Base-by-base conservation (phyloP, 2,329 filamentous ascomycete species). In the Fusarium mexicanum region DNA sequence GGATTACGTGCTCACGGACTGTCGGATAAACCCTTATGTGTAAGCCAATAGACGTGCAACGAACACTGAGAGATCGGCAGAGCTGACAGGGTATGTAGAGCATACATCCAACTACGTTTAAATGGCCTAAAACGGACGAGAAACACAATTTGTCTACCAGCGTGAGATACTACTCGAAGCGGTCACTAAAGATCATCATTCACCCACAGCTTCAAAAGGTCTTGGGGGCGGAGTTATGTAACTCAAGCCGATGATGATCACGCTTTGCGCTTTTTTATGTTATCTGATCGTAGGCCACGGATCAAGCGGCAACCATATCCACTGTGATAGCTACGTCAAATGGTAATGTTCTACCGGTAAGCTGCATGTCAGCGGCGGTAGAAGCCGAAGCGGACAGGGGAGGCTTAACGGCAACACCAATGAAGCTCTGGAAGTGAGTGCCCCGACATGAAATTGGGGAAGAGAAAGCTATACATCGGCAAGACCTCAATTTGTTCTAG, bases 381-480 rank as follows among this genome's bases (percentile, higher is more conserved):
- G 20, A 26, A 53, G n/a, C 33, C 50, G 8, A 37, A 6, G 9
- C 18, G 8, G 17, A 20, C 13, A 20, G 17, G n/a, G 33, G 12
- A 37, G 12, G 9, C 16, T 37, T 37, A 2, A 6, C 6, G 8
- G 16, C 16, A 16, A 37, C 5, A 20, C 17, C 26, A 37, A 10
- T 8, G 16, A 20, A 31, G 7, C 7, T 20, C 6, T 9, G 6
- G 13, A 10, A 29, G 12, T 5, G 14, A 18, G 10, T n/a, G 20
- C 9, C 29, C 18, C 16, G 5, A 1, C 1, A 1, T 37, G 35
- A 37, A 0, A 37, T 37, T 5, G 35, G 35, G 1, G 6, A 26
- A 20, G 17, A 6, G 18, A 26, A 14, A 26, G 8, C 4, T 9
- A 20, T 2, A 11, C 3, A 26, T 11, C 3, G 1, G 2, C 3